Evolutionary conservation across 306 rosid genomes (phyloP), one percentile per base, ranked within the genome.

Genomic region (Prunus kanzakura): DNA sequence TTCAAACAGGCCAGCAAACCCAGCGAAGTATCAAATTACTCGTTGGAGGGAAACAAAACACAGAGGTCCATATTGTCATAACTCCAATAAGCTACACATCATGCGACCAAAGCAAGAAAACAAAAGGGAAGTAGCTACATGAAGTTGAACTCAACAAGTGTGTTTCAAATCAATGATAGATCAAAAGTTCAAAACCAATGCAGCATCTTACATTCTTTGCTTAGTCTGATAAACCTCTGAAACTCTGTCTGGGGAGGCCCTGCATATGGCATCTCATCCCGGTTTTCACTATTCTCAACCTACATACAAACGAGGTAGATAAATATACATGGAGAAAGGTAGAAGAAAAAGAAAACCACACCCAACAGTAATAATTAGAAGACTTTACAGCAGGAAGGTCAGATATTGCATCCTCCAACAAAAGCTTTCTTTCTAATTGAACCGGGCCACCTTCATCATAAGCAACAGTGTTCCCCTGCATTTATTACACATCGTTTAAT

Each of bases 371-470:
- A 8, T 9, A 72, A 8, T 3, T 6, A 8, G 10, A n/a, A 45
- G 35, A 27, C 49, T 32, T 55, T 88, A 91, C 98, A 58, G 41
- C 15, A 14, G 98, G 98, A 20, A 93, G 91, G 76, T 93, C 98
- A 18, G 93, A 86, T 41, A 93, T 86, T 30, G 98, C 96, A 84
- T 93, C 96, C 8, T 83, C 60, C 32, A 93, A 72, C 7, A 78
- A 58, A 69, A 93, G 96, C 43, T 83, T 90, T n/a, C 12, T 77
- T 57, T 83, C 84, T 65, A 91, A 54, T 35, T 70, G 35, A n/a
- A 56, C 32, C 1, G 23, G 4, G 0, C 82, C 87, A 1, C 91
- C 91, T 67, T 86, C 88, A 6, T 84, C 75, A 47, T 84, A 85
- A 3, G 93, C 97, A 55, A 93, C 93, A 2, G 87, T 79, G 49